These are phyloP conservation scores for Fonsecaea monophora DNA, from an alignment of 2,329 filamentous ascomycete species.

Conservation along the genomic window DNA sequence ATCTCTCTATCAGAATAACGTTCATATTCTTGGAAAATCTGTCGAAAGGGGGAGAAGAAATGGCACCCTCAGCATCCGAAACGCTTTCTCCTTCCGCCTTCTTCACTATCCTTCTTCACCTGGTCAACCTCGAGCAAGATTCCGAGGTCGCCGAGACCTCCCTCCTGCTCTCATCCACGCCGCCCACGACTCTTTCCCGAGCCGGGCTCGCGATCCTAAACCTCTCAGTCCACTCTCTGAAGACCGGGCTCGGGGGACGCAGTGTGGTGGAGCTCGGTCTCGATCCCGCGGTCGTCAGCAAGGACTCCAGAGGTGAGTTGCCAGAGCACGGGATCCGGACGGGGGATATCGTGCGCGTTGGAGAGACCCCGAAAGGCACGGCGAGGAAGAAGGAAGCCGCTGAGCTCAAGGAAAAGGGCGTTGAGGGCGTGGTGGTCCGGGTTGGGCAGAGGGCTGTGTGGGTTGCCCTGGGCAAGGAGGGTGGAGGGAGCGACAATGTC, in stretches of 20 bases:
- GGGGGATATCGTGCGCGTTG: slow-evolving; percentile 56
- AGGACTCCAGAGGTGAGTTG: slow-evolving; percentile 43
- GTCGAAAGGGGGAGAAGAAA: neutral
- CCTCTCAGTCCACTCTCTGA: slow-evolving; percentile 68
- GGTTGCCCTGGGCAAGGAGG: slow-evolving; percentile 52
- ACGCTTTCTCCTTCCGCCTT: slow-evolving; percentile 49
- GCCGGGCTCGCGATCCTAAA: slow-evolving; percentile 53
- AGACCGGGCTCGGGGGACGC: slow-evolving; percentile 90
- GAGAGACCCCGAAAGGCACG: slow-evolving; percentile 47
- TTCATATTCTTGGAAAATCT: too few relatives aligned
- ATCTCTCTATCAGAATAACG: neutral
- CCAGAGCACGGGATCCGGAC: slow-evolving; percentile 56
- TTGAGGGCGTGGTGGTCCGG: slow-evolving; percentile 56
- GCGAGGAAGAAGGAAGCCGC: slow-evolving; percentile 45
- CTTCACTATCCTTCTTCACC: slow-evolving; percentile 51
- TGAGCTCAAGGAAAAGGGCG: slow-evolving; percentile 44
- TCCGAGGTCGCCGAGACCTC: slow-evolving; percentile 53
- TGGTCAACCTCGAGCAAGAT: slow-evolving; percentile 53
- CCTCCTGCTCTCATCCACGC: slow-evolving; percentile 45
- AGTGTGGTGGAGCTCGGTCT: slow-evolving; percentile 79
- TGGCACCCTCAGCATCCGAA: neutral
- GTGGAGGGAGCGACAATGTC: slow-evolving; percentile 51
- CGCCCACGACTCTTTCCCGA: slow-evolving; percentile 47
- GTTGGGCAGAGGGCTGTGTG: slow-evolving; percentile 52
- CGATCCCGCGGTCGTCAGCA: slow-evolving; percentile 70